A percentile compares a stretch with the other conserved stretches of the same genome.
phyloP scores from a whole-genome alignment of 2,329 filamentous ascomycete genomes.

The Trichoderma breve region DNA sequence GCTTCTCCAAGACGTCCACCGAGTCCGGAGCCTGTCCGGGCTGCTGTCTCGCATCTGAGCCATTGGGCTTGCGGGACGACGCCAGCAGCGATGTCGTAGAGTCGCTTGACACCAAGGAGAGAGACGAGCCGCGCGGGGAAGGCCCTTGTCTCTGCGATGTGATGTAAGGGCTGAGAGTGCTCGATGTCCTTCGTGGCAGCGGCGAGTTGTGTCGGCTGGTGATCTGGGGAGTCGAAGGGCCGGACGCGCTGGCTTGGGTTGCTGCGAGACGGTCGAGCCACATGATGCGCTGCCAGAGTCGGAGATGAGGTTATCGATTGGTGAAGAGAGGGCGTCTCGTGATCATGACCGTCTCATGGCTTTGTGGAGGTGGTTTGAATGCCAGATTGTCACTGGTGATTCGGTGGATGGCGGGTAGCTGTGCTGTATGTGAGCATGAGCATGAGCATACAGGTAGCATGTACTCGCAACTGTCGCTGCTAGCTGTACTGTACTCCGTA shows the following conservation, averaged over 20 bases:
- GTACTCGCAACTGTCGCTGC: neutral
- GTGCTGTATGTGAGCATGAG: neutral
- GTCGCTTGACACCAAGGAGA: slow-evolving; percentile 74
- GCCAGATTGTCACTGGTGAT: neutral
- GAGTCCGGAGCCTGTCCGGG: slow-evolving; percentile 57
- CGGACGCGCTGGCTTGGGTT: slow-evolving; percentile 58
- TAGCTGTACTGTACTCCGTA: neutral
- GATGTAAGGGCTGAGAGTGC: slow-evolving; percentile 65
- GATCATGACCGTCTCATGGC: slow-evolving; percentile 12
- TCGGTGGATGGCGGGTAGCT: neutral
- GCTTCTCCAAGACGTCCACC: slow-evolving; percentile 61
- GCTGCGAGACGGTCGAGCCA: slow-evolving; percentile 85
- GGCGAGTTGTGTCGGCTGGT: slow-evolving; percentile 71
- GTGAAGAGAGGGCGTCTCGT: neutral
- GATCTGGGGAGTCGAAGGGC: slow-evolving; percentile 59
- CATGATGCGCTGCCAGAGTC: slow-evolving; percentile 51
- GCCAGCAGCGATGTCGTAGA: slow-evolving; percentile 73
- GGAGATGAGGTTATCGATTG: slow-evolving; percentile 2
- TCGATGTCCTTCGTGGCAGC: slow-evolving; percentile 63
- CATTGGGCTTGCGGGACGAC: slow-evolving; percentile 64
- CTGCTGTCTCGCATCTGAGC: slow-evolving; percentile 62
- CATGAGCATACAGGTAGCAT: neutral
- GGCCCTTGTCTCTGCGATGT: slow-evolving; percentile 66
- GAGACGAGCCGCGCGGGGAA: slow-evolving; percentile 70
- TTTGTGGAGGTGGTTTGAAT: neutral